Evolutionary conservation across 2,329 filamentous ascomycete genomes (phyloP).

Genomic region (Metarhizium robertsii): DNA sequence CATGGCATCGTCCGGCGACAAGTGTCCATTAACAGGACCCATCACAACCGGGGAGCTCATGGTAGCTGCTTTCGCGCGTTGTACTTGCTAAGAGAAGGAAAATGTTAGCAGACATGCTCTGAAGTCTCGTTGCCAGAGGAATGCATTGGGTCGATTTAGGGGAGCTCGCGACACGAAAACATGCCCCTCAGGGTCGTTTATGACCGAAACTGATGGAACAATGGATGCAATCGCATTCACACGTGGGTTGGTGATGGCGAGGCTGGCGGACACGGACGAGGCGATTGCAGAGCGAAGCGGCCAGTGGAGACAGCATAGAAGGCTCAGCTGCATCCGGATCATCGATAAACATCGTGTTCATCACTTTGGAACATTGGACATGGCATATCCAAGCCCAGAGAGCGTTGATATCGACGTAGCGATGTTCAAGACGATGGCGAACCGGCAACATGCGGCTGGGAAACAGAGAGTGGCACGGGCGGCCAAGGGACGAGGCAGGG

Average conservation of each 20-base stretch:
- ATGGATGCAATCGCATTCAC: constrained; percentile 34
- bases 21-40: constrained; percentile 58
- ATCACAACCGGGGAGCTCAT: constrained; percentile 55
- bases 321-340: constrained; percentile 19
- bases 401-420: constrained; percentile 25
- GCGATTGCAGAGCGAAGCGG: constrained; percentile 32
- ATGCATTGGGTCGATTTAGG: constrained; percentile 13
- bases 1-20: constrained; percentile 42
- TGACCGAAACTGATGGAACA: constrained; percentile 19
- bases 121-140: constrained; percentile 6
- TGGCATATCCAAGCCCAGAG: constrained; percentile 15
- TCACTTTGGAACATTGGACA: constrained; percentile 20
- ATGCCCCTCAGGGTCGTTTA: constrained; percentile 7
- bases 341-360: constrained; percentile 25
- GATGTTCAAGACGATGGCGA: constrained; percentile 21
- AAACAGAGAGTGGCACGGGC: constrained; percentile 22
- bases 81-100: constrained; percentile 35
- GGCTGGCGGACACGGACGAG: constrained; percentile 34
- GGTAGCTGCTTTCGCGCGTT: constrained; percentile 50
- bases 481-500: constrained; percentile 14
- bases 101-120: constrained; percentile 22
- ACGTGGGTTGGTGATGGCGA: constrained; percentile 34
- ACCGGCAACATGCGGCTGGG: constrained; percentile 27
- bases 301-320: constrained; percentile 10
- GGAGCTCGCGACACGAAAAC: constrained; percentile 20